Evolutionary conservation across 2,329 filamentous ascomycete genomes (phyloP).

Genomic region (Ophiostoma himal-ulmi): DNA sequence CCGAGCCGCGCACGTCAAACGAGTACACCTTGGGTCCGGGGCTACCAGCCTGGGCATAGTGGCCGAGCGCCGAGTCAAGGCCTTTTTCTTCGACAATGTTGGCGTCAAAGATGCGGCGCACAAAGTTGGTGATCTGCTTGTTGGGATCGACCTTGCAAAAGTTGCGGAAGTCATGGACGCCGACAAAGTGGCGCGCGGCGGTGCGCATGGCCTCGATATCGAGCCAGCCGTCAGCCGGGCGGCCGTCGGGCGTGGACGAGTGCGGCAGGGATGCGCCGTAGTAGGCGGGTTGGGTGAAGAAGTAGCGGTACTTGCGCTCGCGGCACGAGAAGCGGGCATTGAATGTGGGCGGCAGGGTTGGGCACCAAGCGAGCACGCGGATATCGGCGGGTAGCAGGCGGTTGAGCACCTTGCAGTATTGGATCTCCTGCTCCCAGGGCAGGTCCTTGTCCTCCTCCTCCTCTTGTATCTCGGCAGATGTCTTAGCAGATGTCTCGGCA

Average conservation of each 20-base stretch:
- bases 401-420: conserved; percentile 80
- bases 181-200: conserved; percentile 74
- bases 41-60: conserved; percentile 38
- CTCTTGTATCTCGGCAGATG: not conserved
- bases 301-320: conserved; percentile 89
- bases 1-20: conserved; percentile 82
- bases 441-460: not conserved
- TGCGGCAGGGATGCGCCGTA: conserved; percentile 46
- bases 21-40: conserved; percentile 65
- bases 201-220: conserved; percentile 81
- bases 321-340: conserved; percentile 89
- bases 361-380: conserved; percentile 87
- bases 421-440: conserved; percentile 52
- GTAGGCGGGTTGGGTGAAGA: conserved; percentile 93
- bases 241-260: conserved; percentile 38
- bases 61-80: conserved; percentile 49
- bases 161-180: conserved; percentile 90
- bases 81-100: conserved; percentile 66
- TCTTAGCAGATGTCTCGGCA: not conserved
- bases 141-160: conserved; percentile 88
- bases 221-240: conserved; percentile 64
- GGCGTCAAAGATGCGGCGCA: conserved; percentile 70
- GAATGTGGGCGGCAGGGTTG: conserved; percentile 70
- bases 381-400: conserved; percentile 84
- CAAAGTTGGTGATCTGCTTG: conserved; percentile 84